phyloP scores from a whole-genome alignment of 768 basidiomycete species.

The Collybia nuda region DNA sequence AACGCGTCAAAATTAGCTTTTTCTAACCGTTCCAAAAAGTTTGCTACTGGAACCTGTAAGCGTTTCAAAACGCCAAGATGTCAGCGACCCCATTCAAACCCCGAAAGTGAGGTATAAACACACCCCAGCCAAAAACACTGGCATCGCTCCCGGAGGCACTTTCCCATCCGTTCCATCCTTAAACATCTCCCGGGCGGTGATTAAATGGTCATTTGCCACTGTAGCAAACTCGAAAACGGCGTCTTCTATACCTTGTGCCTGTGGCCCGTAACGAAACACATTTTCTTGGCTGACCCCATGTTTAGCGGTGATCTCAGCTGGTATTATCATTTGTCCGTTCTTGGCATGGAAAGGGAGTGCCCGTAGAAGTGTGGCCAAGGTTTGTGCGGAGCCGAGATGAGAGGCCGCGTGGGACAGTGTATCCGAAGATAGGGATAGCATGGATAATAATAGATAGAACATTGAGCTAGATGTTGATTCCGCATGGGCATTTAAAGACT shows the following conservation, averaged over 20 bases:
- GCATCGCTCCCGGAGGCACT: slow-evolving; percentile 60
- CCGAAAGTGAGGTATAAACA: slow-evolving; percentile 31
- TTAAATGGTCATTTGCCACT: slow-evolving; percentile 75
- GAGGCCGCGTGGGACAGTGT: slow-evolving; percentile 75
- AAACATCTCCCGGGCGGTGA: slow-evolving; percentile 72
- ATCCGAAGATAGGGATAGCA: slow-evolving; percentile 55
- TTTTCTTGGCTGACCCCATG: slow-evolving; percentile 81
- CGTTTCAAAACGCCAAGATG: slow-evolving; percentile 11
- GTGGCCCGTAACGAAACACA: slow-evolving; percentile 58
- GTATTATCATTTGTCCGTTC: slow-evolving; percentile 71
- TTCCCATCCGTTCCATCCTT: slow-evolving; percentile 45
- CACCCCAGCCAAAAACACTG: slow-evolving; percentile 73
- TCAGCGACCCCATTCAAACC: slow-evolving; percentile 12
- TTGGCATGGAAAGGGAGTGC: slow-evolving; percentile 77
- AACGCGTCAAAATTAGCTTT: slow-evolving; percentile 72
- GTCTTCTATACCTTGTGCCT: slow-evolving; percentile 64
- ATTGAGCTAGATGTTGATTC: slow-evolving; percentile 81
- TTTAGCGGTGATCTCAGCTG: slow-evolving; percentile 78
- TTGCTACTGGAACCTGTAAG: slow-evolving; percentile 62
- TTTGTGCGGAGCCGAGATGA: slow-evolving; percentile 77
- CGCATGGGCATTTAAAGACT: slow-evolving; percentile 69
- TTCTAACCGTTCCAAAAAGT: slow-evolving; percentile 67
- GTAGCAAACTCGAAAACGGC: slow-evolving; percentile 85
- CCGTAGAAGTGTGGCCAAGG: slow-evolving; percentile 68
- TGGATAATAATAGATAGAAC: slow-evolving; percentile 72